A percentile compares a stretch with the other conserved stretches of the same genome.
Conservation (phyloP, 2,329 filamentous ascomycete species). For the Sarocladiaceae sp. region DNA sequence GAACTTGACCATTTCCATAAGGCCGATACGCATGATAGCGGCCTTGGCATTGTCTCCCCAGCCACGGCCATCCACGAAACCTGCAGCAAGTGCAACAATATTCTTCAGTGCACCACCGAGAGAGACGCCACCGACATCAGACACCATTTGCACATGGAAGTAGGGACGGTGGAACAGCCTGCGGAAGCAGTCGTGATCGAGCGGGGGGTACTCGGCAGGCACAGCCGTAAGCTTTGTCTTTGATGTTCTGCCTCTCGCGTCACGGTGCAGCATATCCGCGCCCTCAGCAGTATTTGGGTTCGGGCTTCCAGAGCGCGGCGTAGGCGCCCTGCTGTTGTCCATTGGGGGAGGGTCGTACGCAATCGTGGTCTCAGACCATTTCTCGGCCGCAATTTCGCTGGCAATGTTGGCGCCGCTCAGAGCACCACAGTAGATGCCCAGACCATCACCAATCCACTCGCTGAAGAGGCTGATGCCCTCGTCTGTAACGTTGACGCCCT, state of each 20-base stretch:
- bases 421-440: slow-evolving; percentile 95
- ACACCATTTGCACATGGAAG: slow-evolving; percentile 92
- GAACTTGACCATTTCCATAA: slow-evolving; percentile 95
- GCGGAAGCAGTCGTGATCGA: slow-evolving; percentile 79
- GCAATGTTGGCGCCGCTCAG: slow-evolving; percentile 96
- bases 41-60: slow-evolving; percentile 99
- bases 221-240: slow-evolving; percentile 68
- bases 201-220: slow-evolving; percentile 74
- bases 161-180: slow-evolving; percentile 91
- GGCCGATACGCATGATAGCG: slow-evolving; percentile 93
- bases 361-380: slow-evolving; percentile 95
- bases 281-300: slow-evolving; percentile 45
- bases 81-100: slow-evolving; percentile 87
- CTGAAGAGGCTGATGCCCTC: slow-evolving; percentile 85
- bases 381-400: slow-evolving; percentile 87
- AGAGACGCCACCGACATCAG: slow-evolving; percentile 94
- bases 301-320: slow-evolving; percentile 41
- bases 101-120: slow-evolving; percentile 95
- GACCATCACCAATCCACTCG: slow-evolving; percentile 83
- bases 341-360: slow-evolving; percentile 89
- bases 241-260: slow-evolving; percentile 59
- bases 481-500: slow-evolving; percentile 89
- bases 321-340: slow-evolving; percentile 68
- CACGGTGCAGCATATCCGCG: slow-evolving; percentile 56
- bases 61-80: slow-evolving; percentile 89